phyloP scores from a whole-genome alignment of 2,329 filamentous ascomycete species.

The Diplodia corticola region DNA sequence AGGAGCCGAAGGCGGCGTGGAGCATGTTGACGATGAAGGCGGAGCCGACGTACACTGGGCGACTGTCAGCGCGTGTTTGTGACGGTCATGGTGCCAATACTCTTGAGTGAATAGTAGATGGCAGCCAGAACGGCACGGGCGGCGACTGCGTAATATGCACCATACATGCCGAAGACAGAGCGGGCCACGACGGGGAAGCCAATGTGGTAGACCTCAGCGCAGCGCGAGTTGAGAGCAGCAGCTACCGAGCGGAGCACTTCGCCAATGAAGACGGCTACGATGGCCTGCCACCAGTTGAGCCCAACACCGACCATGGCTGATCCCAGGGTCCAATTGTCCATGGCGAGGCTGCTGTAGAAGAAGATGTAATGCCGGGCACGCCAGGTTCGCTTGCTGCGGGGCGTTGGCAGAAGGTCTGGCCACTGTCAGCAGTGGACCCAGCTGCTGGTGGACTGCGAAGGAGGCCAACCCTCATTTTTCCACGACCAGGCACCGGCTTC shows the following conservation, averaged over 20 bases:
- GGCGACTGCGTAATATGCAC: background rate
- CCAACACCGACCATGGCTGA: no score
- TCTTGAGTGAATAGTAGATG: background rate
- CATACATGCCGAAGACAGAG: background rate
- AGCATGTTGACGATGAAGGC: background rate
- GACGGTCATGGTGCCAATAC: background rate
- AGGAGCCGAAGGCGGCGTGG: no score
- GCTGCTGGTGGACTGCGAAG: no score
- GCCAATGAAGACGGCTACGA: conserved; percentile 2
- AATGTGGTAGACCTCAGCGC: background rate
- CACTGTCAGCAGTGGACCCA: no score
- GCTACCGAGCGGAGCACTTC: background rate
- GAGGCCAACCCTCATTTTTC: no score
- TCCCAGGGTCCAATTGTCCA: no score
- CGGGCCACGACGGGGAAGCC: background rate
- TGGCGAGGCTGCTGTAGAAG: no score
- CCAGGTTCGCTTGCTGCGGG: no score
- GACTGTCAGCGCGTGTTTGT: no score
- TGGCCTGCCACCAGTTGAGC: background rate
- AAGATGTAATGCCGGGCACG: no score
- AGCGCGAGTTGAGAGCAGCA: background rate
- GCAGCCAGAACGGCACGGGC: background rate
- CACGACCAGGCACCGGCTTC: no score
- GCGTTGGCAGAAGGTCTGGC: no score
- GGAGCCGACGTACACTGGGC: background rate